Evolutionary conservation across 495 filamentous ascomycete genomes (phyloP), one percentile per base, ranked within the genome.

Genomic region (Trichoderma orchidacearum): DNA sequence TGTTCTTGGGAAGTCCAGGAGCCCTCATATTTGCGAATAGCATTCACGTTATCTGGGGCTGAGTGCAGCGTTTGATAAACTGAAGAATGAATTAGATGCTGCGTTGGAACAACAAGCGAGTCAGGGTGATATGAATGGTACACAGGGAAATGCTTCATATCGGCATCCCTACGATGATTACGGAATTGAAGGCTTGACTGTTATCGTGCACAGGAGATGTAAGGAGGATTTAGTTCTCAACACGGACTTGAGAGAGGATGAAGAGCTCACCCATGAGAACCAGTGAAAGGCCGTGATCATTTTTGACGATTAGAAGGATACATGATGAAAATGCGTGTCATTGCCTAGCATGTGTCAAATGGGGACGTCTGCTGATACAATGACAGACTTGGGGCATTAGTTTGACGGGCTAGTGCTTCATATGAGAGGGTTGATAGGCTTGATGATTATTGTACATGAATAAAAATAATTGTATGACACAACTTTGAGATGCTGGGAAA

Each of bases 221-320:
- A 70, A 66, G 60, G 74, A 76, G 13, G 74, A 78, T 55, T 57
- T 78, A 56, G 65, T 77, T 35, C 67, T 77, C 41, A 71, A 67
- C 38, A 72, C 71, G 5, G 69, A 75, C 50, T 59, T 73, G 64
- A 66, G 59, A 15, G 57, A 56, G 30, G 59, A n/a, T n/a, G n/a
- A 57, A 12, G 5, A 48, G 6, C 21, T 27, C 8, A 4, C 18
- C 7, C 7, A 11, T 48, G 21, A 25, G 18, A 23, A 13, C 23
- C 6, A 27, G 5, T 25, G 27, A 23, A 6, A 23, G 21, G 15
- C n/a, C n/a, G n/a, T n/a, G n/a, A n/a, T n/a, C n/a, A n/a, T n/a
- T n/a, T n/a, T n/a, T n/a, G n/a, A n/a, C n/a, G n/a, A n/a, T n/a
- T n/a, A n/a, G n/a, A n/a, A n/a, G n/a, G n/a, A n/a, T n/a, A n/a